Conservation (phyloP, 2,329 filamentous ascomycete species). For the Xylaria sp. region DNA sequence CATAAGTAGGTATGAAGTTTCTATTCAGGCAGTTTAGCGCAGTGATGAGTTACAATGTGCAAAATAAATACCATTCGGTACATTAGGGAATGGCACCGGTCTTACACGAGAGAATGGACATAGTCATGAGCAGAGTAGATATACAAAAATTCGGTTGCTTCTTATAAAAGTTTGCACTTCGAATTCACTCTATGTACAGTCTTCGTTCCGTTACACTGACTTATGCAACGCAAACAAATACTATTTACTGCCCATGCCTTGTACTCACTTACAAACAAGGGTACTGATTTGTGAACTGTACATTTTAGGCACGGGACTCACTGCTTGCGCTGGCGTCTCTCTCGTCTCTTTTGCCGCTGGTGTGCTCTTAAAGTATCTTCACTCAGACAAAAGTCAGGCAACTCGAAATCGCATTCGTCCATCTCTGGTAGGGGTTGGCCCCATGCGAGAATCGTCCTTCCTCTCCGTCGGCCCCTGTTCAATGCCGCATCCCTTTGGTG, state of each 20-base stretch:
- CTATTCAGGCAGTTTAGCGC: too few relatives aligned
- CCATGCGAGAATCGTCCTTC: constrained; percentile 77
- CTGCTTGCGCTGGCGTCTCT: constrained; percentile 58
- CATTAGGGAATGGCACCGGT: not conserved
- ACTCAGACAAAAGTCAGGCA: constrained; percentile 70
- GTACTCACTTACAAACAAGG: not conserved
- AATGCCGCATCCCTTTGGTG: constrained; percentile 81
- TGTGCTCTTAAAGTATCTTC: constrained; percentile 61
- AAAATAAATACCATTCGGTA: not conserved
- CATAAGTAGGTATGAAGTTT: too few relatives aligned
- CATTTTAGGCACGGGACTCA: too few relatives aligned
- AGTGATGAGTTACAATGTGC: too few relatives aligned
- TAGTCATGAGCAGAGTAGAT: not conserved
- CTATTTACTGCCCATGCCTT: not conserved
- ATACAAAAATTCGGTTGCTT: not conserved
- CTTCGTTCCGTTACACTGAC: not conserved
- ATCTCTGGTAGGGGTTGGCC: constrained; percentile 80
- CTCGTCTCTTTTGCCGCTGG: constrained; percentile 66
- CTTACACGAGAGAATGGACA: not conserved
- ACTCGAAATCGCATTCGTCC: constrained; percentile 71
- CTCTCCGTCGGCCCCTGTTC: constrained; percentile 71
- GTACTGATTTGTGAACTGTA: too few relatives aligned
- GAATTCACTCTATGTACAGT: constrained; percentile 2
- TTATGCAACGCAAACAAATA: constrained; percentile 6
- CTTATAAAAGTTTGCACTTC: not conserved